Evolutionary conservation across 257 asterid species (phyloP).

Genomic region (Nicotiana benthamiana): DNA sequence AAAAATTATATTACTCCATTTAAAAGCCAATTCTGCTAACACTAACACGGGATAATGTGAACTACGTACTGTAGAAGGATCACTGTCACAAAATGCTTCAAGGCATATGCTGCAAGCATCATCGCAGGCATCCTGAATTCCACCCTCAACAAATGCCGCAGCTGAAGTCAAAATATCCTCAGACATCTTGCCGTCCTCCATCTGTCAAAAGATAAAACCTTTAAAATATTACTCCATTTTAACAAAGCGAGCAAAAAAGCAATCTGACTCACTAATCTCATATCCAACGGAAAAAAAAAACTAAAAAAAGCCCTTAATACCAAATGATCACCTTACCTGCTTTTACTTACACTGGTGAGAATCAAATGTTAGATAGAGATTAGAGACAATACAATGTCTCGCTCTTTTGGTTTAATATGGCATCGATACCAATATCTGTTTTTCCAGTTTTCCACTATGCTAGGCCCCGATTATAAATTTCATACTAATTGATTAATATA

Average conservation of each 20-base stretch:
- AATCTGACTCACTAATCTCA: neutral
- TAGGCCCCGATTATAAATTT: neutral
- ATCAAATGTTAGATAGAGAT: neutral
- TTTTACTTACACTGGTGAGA: neutral
- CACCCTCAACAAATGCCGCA: conserved; percentile 91
- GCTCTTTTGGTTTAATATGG: neutral
- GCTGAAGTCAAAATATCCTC: conserved; percentile 76
- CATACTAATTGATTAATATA: neutral
- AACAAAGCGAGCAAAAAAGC: neutral
- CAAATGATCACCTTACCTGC: neutral
- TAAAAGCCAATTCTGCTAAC: neutral
- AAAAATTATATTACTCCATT: neutral
- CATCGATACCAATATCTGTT: neutral
- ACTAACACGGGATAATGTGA: neutral
- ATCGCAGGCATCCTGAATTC: conserved; percentile 84
- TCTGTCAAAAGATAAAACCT: conserved; percentile 30
- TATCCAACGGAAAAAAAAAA: neutral
- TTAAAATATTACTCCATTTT: conserved; percentile 1
- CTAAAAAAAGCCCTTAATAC: neutral
- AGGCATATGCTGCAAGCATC: conserved; percentile 96
- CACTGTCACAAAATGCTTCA: conserved; percentile 67
- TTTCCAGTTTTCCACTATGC: neutral
- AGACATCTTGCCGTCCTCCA: conserved; percentile 59
- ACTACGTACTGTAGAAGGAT: conserved; percentile 63
- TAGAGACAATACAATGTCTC: neutral